These are phyloP conservation scores for Talaromyces funiculosus DNA, from an alignment of 2,329 filamentous ascomycete species.

Conservation along the genomic window DNA sequence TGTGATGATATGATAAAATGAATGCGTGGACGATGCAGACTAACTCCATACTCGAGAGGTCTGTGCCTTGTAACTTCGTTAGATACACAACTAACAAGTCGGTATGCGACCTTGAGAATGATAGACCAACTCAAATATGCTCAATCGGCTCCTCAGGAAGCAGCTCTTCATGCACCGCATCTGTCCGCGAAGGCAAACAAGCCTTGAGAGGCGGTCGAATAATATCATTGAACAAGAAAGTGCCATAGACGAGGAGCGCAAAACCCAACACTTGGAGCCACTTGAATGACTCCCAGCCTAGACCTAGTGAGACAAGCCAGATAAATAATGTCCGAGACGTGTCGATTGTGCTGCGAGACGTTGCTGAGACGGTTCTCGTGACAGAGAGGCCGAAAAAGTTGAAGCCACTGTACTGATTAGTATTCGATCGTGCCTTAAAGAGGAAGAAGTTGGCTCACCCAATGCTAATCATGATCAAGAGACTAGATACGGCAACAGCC, in stretches of 20 bases:
- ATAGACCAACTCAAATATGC: constrained; percentile 44
- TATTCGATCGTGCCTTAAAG: neutral
- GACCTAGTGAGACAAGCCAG: constrained; percentile 86
- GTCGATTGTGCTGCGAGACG: constrained; percentile 90
- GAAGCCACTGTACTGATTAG: constrained; percentile 62
- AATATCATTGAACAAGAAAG: constrained; percentile 92
- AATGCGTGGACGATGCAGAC: neutral
- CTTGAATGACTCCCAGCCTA: constrained; percentile 97
- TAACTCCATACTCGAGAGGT: neutral
- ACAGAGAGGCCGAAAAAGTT: constrained; percentile 98
- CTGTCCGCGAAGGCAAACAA: constrained; percentile 47
- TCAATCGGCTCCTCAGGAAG: constrained; percentile 81
- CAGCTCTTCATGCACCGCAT: constrained; percentile 42
- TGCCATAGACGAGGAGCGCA: constrained; percentile 85
- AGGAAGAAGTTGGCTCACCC: constrained; percentile 54
- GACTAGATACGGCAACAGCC: constrained; percentile 66
- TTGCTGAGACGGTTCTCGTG: constrained; percentile 82
- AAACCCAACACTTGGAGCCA: constrained; percentile 92
- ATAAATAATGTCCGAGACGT: constrained; percentile 95
- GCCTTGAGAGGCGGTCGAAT: constrained; percentile 73
- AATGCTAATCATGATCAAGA: constrained; percentile 96
- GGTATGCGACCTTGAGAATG: neutral
- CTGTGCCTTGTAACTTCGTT: neutral
- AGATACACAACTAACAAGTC: neutral
- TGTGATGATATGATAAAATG: neutral